These are phyloP conservation scores for Rhynchosporium secalis DNA, from an alignment of 2,329 filamentous ascomycete genomes.

Conservation along the genomic window DNA sequence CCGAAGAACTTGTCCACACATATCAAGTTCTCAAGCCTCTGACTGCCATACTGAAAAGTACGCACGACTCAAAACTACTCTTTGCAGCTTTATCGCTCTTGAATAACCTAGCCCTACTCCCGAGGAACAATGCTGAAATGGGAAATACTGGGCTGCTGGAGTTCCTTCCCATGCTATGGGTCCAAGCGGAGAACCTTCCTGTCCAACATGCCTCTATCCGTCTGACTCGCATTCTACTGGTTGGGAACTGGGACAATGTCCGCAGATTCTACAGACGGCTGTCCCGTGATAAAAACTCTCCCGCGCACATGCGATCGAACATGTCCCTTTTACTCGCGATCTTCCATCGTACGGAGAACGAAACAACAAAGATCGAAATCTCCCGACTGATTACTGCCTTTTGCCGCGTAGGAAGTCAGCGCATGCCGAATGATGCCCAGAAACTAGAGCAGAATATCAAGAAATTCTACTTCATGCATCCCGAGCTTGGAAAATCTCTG, in stretches of 20 bases:
- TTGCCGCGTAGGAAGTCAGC: slow-evolving; percentile 2
- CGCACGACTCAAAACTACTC: not conserved
- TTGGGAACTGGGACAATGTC: slow-evolving; percentile 5
- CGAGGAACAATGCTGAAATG: not conserved
- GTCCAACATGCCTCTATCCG: slow-evolving; percentile 3
- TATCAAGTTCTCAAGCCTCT: not conserved
- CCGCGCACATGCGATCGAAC: slow-evolving; percentile 6
- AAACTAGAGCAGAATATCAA: slow-evolving; percentile 2
- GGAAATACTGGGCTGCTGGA: not conserved
- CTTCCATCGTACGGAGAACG: not conserved
- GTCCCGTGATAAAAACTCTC: slow-evolving; percentile 4
- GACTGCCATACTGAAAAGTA: not conserved
- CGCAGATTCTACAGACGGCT: slow-evolving; percentile 10
- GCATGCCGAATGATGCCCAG: not conserved
- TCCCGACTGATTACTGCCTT: slow-evolving; percentile 2
- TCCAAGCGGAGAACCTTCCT: not conserved
- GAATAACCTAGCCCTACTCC: not conserved
- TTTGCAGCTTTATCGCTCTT: not conserved
- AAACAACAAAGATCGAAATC: slow-evolving; percentile 3
- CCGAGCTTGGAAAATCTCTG: not conserved
- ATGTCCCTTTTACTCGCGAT: slow-evolving; percentile 1
- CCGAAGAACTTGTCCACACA: not conserved
- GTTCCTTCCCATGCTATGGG: slow-evolving; percentile 2
- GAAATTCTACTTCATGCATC: slow-evolving; percentile 8
- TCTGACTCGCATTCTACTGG: not conserved